phyloP scores from a whole-genome alignment of 2,329 filamentous ascomycete species.

The Beauveria sp. region DNA sequence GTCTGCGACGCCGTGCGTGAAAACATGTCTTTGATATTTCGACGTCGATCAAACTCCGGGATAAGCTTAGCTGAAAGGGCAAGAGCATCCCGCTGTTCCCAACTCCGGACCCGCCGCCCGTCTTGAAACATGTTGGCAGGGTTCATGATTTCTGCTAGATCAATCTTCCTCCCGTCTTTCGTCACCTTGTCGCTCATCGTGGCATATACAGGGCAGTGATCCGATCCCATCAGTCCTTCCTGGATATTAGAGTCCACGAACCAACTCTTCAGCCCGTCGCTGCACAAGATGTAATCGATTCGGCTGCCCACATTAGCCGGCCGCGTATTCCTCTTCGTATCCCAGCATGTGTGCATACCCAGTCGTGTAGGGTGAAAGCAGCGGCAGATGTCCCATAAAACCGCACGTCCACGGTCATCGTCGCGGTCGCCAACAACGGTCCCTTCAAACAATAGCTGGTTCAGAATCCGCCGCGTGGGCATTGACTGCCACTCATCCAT shows the following conservation, averaged over 20 bases:
- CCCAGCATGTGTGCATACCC: constrained; percentile 98
- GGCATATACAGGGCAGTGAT: constrained; percentile 91
- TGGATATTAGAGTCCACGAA: constrained; percentile 79
- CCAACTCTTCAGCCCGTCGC: constrained; percentile 69
- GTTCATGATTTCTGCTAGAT: constrained; percentile 70
- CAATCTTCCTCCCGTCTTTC: constrained; percentile 37
- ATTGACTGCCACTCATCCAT: constrained; percentile 64
- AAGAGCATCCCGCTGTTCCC: constrained; percentile 58
- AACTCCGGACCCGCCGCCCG: constrained; percentile 59
- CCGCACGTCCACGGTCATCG: constrained; percentile 58
- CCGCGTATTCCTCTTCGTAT: constrained; percentile 89
- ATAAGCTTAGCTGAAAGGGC: constrained; percentile 75
- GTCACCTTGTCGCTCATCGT: constrained; percentile 57
- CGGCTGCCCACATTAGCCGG: constrained; percentile 87
- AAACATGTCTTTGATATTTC: constrained; percentile 93
- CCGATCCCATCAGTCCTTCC: constrained; percentile 86
- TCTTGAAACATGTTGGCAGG: constrained; percentile 61
- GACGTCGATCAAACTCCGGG: constrained; percentile 77
- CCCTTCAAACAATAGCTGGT: constrained; percentile 73
- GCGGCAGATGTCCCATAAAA: constrained; percentile 78
- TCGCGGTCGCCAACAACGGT: constrained; percentile 60
- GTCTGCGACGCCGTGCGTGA: constrained; percentile 39
- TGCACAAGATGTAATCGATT: constrained; percentile 91
- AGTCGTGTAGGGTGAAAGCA: constrained; percentile 69
- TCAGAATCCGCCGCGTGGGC: constrained; percentile 71